Conservation (phyloP, 1,139 yeast species). For the Blastobotrys proliferans region DNA sequence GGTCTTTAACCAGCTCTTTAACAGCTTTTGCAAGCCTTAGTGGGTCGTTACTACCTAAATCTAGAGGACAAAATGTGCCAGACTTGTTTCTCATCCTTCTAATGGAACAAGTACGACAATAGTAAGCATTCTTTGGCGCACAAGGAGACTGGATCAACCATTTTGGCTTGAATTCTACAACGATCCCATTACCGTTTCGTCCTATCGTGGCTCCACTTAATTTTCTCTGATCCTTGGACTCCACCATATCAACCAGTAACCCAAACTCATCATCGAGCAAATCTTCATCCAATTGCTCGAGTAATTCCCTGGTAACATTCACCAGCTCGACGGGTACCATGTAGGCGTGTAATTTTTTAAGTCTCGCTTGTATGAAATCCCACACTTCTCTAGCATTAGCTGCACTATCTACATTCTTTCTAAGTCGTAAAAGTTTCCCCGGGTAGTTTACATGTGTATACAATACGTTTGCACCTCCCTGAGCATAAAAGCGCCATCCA, state of each 20-base stretch:
- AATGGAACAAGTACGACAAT: conserved; percentile 46
- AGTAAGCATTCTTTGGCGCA: conserved; percentile 31
- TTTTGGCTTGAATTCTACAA: conserved; percentile 44
- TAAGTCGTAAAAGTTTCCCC: conserved; percentile 24
- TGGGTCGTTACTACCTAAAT: conserved; percentile 25
- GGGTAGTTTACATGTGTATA: conserved; percentile 14
- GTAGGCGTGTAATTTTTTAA: conserved; percentile 19
- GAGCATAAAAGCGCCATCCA: conserved; percentile 26
- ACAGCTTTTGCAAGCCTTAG: conserved; percentile 17
- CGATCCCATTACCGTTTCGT: not conserved
- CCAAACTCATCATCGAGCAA: conserved; percentile 14
- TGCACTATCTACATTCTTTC: conserved; percentile 21
- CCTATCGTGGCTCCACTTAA: not conserved
- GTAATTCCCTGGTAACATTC: conserved; percentile 6
- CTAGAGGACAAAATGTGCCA: conserved; percentile 37
- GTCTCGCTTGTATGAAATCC: conserved; percentile 15
- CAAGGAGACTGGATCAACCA: conserved; percentile 40
- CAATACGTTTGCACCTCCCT: conserved; percentile 28
- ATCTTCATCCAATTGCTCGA: conserved; percentile 14
- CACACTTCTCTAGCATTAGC: conserved; percentile 19
- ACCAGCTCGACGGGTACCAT: conserved; percentile 20
- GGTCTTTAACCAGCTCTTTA: conserved; percentile 8
- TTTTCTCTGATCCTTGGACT: no score
- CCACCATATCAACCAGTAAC: conserved; percentile 20
- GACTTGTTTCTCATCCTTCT: conserved; percentile 29